Base-by-base conservation (phyloP, 208 protist species). In the Acanthamoeba triangularis region DNA sequence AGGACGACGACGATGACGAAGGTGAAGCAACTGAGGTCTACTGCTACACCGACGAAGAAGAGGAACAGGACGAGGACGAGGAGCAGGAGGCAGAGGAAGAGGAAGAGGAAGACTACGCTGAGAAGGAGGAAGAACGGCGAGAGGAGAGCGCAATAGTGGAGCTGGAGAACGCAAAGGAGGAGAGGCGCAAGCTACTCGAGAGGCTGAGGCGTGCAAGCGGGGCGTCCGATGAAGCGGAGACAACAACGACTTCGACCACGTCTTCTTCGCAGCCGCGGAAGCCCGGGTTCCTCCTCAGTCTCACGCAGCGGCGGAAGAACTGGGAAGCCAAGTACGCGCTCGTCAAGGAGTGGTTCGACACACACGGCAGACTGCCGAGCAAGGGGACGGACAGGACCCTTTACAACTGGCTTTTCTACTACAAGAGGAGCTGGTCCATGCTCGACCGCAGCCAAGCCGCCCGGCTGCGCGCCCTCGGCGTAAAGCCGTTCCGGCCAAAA, bases 1-100 rank as follows among this genome's bases (percentile, higher is more conserved):
- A 85, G 10, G 76, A 85, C 35, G 28, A 85, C 2, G 76, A 54
- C 20, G 69, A 78, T 44, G 76, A 85, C 1, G 76, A 56, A 85
- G 76, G 14, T 1, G 76, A 56, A 16, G 20, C 1, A 10, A 33
- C 16, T 10, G 23, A 41, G 37, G 2, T 1, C 37, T 41, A 41
- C 37, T 41, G 37, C 4, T 16, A 35, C 11, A 54, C 14, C 8
- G 76, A 85, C 18, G 76, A 85, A 54, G 76, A 85, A 14, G 76
- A 74, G 23, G 65, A 74, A 2, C 3, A 37, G 13, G 76, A 85
- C 10, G 76, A 74, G 23, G 65, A 74, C 65, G 33, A 37, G 13
- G 5, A 74, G 28, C 18, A 74, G 33, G n/a, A 74, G 65, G 23
- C 13, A 23, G 65, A 74, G 65, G 76, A 85, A 14, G 76, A 74